Evolutionary conservation across 148 eudicot species (phyloP).

Genomic region (Persicaria tinctoria): DNA sequence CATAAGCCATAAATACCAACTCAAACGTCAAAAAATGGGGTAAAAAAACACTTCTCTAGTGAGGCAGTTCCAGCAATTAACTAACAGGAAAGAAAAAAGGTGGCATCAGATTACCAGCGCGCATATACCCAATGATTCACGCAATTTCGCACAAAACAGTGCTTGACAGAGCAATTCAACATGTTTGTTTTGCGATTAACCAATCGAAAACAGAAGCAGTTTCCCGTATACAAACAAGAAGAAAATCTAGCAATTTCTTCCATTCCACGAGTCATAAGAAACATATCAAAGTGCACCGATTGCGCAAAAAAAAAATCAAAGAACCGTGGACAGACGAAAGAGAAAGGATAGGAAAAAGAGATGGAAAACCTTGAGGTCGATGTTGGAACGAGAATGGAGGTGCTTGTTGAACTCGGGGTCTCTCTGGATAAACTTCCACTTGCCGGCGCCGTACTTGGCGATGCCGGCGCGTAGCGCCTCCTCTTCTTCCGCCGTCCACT

Average conservation of each 20-base stretch:
- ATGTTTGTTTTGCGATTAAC: background rate
- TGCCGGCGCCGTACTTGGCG: slow-evolving; percentile 79
- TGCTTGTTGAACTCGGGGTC: slow-evolving; percentile 62
- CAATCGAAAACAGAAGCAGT: background rate
- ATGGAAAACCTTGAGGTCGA: slow-evolving; percentile 71
- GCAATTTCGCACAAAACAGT: background rate
- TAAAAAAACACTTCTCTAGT: background rate
- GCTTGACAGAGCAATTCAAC: background rate
- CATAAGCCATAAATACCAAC: background rate
- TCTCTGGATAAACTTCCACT: slow-evolving; percentile 80
- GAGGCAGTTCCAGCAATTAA: background rate
- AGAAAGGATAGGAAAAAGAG: background rate
- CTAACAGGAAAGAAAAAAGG: background rate
- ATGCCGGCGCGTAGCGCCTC: slow-evolving; percentile 73
- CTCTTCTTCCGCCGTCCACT: slow-evolving; percentile 96
- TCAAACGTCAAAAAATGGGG: background rate
- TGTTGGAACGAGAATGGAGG: slow-evolving; percentile 76
- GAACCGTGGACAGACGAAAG: background rate
- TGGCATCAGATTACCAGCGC: background rate
- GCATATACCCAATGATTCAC: background rate
- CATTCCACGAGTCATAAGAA: background rate
- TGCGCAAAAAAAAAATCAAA: background rate
- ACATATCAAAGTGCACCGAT: background rate
- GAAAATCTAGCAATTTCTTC: background rate
- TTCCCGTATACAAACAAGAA: background rate